Base-by-base conservation (phyloP, 148 eudicot species). In the Vaccinium corymbosum region DNA sequence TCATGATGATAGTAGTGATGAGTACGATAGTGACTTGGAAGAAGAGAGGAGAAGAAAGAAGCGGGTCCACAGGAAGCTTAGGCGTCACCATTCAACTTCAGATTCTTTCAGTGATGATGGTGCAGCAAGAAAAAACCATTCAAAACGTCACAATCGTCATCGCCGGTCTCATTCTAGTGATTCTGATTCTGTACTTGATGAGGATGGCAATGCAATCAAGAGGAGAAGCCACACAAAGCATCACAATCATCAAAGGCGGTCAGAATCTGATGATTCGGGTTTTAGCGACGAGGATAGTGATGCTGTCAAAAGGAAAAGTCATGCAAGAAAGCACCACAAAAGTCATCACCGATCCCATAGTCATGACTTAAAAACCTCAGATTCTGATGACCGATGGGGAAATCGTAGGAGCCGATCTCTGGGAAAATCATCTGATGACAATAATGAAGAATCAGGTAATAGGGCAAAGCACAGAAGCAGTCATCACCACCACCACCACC, bases 1-100 rank as follows among this genome's bases (percentile, higher is more conserved):
- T 68, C 73, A 68, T 38, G 90, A 87, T 81, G 87, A 88, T 35
- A 87, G 91, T 76, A 89, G 89, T 82, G 92, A 90, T 85, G 90
- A 84, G 20, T 88, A 85, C 85, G 92, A 87, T 57, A 90, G 87
- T 71, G 89, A 83, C 51, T 89, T 89, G 42, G 93, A 91, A 71
- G 94, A 88, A 32, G 89, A 87, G 74, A 88, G 83, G 85, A 85
- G 86, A 81, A 85, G 73, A 77, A 91, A 83, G 88, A 92, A 87
- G 87, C 87, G 82, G 49, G 72, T 80, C 78, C 90, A 89, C 75
- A 92, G 61, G 87, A 95, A 89, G 87, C 90, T 75, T 42, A 80
- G 84, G 84, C 90, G 82, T 81, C 88, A 77, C 46, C 61, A 84
- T 78, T 86, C 88, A 11, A 79, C 78, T 35, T 86, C 87, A 17